Percentiles rank a stretch among this genome's conserved stretches.
Conservation (phyloP, 2,329 filamentous ascomycete species). For the Neopestalotiopsis rosae region DNA sequence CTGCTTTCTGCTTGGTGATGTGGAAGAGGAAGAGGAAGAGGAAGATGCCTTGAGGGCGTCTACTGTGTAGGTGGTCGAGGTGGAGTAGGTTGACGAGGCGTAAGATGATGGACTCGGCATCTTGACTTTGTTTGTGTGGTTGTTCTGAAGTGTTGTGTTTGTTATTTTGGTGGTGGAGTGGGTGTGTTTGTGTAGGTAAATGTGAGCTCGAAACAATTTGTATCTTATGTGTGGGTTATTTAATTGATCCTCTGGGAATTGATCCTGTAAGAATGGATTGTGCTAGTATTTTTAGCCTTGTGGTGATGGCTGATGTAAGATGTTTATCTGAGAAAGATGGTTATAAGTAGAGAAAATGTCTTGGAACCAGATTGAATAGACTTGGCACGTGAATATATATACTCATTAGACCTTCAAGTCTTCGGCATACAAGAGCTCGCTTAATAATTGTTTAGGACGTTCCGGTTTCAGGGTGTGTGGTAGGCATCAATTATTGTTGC, state of each 20-base stretch:
- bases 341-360: neutral
- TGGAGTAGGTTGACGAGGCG: constrained; percentile 14
- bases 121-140: neutral
- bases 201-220: no score
- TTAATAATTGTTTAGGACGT: no score
- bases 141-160: neutral
- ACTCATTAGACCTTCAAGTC: no score
- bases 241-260: no score
- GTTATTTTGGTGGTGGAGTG: neutral
- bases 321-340: neutral
- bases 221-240: no score
- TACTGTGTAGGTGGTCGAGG: constrained; percentile 15
- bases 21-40: neutral
- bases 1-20: neutral
- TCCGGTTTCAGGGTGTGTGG: no score
- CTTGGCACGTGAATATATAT: no score
- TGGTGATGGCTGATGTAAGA: neutral
- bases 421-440: no score
- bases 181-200: neutral
- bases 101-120: constrained; percentile 11
- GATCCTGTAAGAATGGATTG: neutral
- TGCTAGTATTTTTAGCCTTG: neutral
- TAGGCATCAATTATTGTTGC: constrained; percentile 1
- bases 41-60: neutral
- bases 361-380: no score